phyloP scores from a whole-genome alignment of 2,329 filamentous ascomycete genomes.

The Aspergillus viridinutans region DNA sequence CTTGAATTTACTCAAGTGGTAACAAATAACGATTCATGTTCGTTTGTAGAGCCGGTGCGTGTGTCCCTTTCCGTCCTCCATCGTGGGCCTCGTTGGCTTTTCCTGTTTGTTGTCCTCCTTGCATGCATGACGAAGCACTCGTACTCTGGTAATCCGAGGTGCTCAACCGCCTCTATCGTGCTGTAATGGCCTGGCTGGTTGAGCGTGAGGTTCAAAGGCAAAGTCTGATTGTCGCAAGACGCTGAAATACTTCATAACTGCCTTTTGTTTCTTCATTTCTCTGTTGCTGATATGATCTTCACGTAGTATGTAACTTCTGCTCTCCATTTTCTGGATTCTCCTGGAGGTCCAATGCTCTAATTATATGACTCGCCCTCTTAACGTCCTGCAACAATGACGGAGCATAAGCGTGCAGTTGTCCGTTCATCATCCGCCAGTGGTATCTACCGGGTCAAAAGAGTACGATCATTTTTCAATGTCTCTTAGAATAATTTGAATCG shows the following conservation, averaged over 20 bases:
- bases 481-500: not conserved
- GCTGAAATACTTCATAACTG: not conserved
- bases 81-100: not conserved
- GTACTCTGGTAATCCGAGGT: constrained; percentile 45
- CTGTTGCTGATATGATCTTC: not conserved
- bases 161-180: constrained; percentile 36
- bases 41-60: constrained; percentile 1
- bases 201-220: constrained; percentile 43
- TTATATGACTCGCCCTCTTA: too few species aligned
- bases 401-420: not conserved
- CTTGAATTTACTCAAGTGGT: not conserved
- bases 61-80: not conserved
- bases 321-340: not conserved
- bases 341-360: not conserved
- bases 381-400: too few species aligned
- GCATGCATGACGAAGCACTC: constrained; percentile 35
- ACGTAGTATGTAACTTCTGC: not conserved
- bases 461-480: not conserved
- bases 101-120: not conserved
- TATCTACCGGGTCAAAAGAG: not conserved
- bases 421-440: not conserved
- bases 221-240: constrained; percentile 35
- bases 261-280: not conserved
- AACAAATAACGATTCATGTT: not conserved
- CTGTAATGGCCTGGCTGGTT: constrained; percentile 30